phyloP scores from a whole-genome alignment of 768 basidiomycete species.

The Dioszegia crocea region DNA sequence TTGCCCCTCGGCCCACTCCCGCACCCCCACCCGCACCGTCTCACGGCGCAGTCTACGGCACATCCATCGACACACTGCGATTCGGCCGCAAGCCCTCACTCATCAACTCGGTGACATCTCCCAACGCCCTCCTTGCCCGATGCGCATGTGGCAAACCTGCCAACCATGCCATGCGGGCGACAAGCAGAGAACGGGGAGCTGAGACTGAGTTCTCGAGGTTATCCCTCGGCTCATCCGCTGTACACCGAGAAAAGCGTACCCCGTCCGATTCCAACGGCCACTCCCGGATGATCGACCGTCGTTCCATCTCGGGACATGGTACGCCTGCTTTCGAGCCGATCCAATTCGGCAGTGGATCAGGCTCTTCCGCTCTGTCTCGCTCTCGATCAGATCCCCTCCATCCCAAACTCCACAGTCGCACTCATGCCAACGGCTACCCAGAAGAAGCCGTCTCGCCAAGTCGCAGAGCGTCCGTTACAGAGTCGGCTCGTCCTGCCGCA shows the following conservation, averaged over 20 bases:
- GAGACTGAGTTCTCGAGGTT: slow-evolving; percentile 33
- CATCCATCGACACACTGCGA: slow-evolving; percentile 43
- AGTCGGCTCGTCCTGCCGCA: not conserved
- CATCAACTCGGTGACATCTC: slow-evolving; percentile 44
- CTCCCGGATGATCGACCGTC: slow-evolving; percentile 6
- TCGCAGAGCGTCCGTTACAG: slow-evolving; percentile 1
- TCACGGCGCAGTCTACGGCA: slow-evolving; percentile 27
- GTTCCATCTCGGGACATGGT: slow-evolving; percentile 28
- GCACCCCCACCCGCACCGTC: slow-evolving; percentile 1
- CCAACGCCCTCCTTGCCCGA: slow-evolving; percentile 41
- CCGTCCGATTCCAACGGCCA: slow-evolving; percentile 1
- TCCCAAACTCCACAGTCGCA: slow-evolving; percentile 7
- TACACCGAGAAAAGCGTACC: not conserved
- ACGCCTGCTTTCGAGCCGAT: not conserved
- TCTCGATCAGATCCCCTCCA: slow-evolving; percentile 37
- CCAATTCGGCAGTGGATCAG: not conserved
- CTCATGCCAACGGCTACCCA: slow-evolving; percentile 1
- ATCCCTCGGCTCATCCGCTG: slow-evolving; percentile 27
- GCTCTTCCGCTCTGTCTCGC: slow-evolving; percentile 30
- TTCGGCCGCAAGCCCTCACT: slow-evolving; percentile 45
- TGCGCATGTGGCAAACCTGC: slow-evolving; percentile 42
- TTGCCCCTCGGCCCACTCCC: slow-evolving; percentile 14
- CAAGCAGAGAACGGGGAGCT: slow-evolving; percentile 29
- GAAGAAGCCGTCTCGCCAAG: not conserved
- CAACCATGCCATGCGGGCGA: slow-evolving; percentile 19